These are phyloP conservation scores for Neophaeococcomyces mojaviensis DNA, from an alignment of 2,329 filamentous ascomycete genomes.

Conservation along the genomic window DNA sequence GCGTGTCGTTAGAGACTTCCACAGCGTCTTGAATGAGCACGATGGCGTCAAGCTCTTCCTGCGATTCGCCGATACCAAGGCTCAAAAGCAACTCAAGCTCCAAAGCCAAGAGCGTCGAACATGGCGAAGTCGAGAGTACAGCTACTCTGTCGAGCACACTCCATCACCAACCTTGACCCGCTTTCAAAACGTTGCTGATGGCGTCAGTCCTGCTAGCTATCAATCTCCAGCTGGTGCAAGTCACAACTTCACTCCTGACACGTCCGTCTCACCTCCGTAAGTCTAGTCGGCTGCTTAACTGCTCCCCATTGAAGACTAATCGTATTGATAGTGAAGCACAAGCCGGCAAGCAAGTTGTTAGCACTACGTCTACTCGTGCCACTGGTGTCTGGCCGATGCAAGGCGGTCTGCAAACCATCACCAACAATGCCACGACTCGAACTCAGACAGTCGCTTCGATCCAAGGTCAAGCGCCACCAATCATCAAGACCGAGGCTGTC, in stretches of 20 bases:
- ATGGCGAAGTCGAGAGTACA: slow-evolving; percentile 94
- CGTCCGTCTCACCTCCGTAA: slow-evolving; percentile 42
- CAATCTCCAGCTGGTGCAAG: slow-evolving; percentile 36
- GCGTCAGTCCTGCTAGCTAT: slow-evolving; percentile 37
- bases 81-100: slow-evolving; percentile 93
- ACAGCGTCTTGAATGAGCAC: slow-evolving; percentile 67
- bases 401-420: slow-evolving; percentile 30
- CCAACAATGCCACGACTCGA: slow-evolving; percentile 30
- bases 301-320: slow-evolving; percentile 23
- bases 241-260: slow-evolving; percentile 40
- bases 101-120: slow-evolving; percentile 91
- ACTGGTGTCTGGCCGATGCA: slow-evolving; percentile 30
- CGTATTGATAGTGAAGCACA: slow-evolving; percentile 28
- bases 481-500: slow-evolving; percentile 29
- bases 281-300: slow-evolving; percentile 19
- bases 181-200: slow-evolving; percentile 32
- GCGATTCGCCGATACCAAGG: slow-evolving; percentile 91
- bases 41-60: slow-evolving; percentile 84
- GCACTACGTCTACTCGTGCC: slow-evolving; percentile 25
- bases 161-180: slow-evolving; percentile 38
- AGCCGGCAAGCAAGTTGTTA: slow-evolving; percentile 25
- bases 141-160: slow-evolving; percentile 46
- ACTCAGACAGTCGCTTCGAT: slow-evolving; percentile 14
- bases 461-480: slow-evolving; percentile 23
- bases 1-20: slow-evolving; percentile 77